Percentiles rank a stretch among this genome's conserved stretches.
Evolutionary conservation across 2,329 filamentous ascomycete species (phyloP).

Genomic region (Fusarium sp.): DNA sequence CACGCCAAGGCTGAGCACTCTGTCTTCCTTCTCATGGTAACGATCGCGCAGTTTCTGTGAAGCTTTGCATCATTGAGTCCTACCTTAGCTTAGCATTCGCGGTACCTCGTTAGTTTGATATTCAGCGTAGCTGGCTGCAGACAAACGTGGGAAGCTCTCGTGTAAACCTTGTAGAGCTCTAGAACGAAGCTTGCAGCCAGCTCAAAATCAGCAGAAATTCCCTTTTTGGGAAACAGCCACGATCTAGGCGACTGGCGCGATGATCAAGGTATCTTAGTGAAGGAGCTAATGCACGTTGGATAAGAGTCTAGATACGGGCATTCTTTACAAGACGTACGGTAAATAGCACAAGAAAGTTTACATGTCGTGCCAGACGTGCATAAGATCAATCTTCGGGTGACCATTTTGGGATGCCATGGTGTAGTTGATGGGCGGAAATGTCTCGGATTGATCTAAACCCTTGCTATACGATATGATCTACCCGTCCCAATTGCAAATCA

Average conservation of each 20-base stretch:
- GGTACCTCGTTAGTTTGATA: not conserved
- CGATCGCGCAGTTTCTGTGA: constrained; percentile 1
- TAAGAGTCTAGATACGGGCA: not conserved
- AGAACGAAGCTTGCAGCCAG: not conserved
- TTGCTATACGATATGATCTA: not conserved
- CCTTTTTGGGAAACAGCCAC: constrained; percentile 16
- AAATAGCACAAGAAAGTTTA: constrained; percentile 21
- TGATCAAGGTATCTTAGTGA: not conserved
- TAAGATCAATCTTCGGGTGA: not conserved
- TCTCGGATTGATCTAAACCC: not conserved
- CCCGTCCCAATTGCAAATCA: not conserved
- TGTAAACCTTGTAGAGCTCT: constrained; percentile 15
- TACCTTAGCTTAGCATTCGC: not conserved
- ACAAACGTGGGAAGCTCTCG: not conserved
- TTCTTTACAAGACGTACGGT: not conserved
- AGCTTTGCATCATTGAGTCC: constrained; percentile 20
- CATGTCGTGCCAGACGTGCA: constrained; percentile 31
- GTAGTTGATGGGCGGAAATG: constrained; percentile 15
- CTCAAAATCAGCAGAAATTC: constrained; percentile 7
- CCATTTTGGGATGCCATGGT: constrained; percentile 14
- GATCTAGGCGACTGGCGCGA: not conserved
- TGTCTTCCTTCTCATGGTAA: not conserved
- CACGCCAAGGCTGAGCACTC: constrained; percentile 10
- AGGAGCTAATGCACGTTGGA: constrained; percentile 23
- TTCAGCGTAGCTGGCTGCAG: not conserved